Percentiles rank a stretch among this genome's conserved stretches.
These are phyloP conservation scores for Aspergillus japonicus DNA, from an alignment of 2,329 filamentous ascomycete species.

Conservation along the genomic window DNA sequence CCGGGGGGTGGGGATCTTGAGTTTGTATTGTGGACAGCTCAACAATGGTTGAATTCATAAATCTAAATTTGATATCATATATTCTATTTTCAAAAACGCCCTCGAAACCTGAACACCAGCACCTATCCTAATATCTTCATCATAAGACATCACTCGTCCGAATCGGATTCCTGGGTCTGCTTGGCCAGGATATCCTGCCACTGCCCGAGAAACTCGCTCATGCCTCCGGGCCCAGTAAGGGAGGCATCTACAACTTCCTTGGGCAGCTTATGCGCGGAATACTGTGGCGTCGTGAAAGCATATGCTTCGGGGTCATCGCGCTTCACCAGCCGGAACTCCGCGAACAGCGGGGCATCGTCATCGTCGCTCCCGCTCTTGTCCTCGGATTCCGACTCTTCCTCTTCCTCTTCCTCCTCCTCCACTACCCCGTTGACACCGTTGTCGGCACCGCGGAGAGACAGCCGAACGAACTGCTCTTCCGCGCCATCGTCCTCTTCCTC, in stretches of 20 bases:
- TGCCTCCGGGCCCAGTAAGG: slow-evolving; percentile 66
- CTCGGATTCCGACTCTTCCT: slow-evolving; percentile 36
- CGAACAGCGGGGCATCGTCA: slow-evolving; percentile 53
- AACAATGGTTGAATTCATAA: not conserved
- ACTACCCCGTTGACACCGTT: slow-evolving; percentile 16
- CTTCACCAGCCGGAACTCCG: slow-evolving; percentile 79
- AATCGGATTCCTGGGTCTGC: slow-evolving; percentile 40
- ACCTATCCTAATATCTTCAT: not conserved
- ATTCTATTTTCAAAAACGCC: not conserved
- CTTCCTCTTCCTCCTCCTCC: slow-evolving; percentile 16
- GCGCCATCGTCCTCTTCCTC: slow-evolving; percentile 36
- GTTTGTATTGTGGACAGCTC: not conserved
- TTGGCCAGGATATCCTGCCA: slow-evolving; percentile 63
- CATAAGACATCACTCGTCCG: slow-evolving; percentile 28
- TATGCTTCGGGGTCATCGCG: slow-evolving; percentile 86
- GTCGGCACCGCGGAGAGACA: slow-evolving; percentile 30
- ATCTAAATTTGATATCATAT: not conserved
- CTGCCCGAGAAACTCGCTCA: slow-evolving; percentile 75
- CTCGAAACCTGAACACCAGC: not conserved
- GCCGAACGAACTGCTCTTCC: slow-evolving; percentile 36
- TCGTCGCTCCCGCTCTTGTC: slow-evolving; percentile 38
- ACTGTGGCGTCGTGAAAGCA: slow-evolving; percentile 79
- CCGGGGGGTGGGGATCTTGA: not conserved
- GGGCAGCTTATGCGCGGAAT: slow-evolving; percentile 92
- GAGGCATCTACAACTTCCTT: slow-evolving; percentile 80